Evolutionary conservation across 2,329 filamentous ascomycete species (phyloP), one percentile per base, ranked within the genome.

Genomic region (Fusarium piperis): DNA sequence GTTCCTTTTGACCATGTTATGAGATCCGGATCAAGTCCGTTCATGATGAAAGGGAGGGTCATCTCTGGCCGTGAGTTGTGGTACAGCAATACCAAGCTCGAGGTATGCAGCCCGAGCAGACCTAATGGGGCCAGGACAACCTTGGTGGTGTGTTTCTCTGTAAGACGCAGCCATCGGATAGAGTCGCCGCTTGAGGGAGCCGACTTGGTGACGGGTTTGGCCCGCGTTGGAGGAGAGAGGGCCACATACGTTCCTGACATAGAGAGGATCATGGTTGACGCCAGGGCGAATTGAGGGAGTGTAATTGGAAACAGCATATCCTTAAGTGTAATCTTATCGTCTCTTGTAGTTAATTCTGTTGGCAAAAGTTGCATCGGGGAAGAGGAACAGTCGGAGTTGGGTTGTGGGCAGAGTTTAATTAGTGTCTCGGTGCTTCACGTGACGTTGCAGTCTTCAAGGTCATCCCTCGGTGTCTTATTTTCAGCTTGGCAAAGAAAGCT

Each of bases 1-100:
- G 82, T 83, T 16, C 76, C 67, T 12, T 72, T 20, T 6, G 81
- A 81, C 81, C 82, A 84, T 8, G 81, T 82, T 32, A 82, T 62
- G 12, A 80, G 68, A 32, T 71, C 41, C 1, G 57, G 18, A 62
- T 82, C 79, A 10, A 84, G 64, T 1, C 72, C 62, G 55, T 82
- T 82, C n/a, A 23, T 23, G 3, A 44, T 44, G 4, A 23, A 44
- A 8, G 39, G 39, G 13, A 44, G 39, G 20, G 15, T 26, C 8
- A 26, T 26, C 13, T 44, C 39, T 16, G 39, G 39, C 8, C 20
- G 20, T 2, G 13, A 16, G 4, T 62, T 41, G 2, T 74, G 74
- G 20, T 70, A 67, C 2, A 38, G 20, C 16, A 52, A 76, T 62
- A 35, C 66, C 20, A 70, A 73, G 64, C 62, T 77, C 56, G 59